Evolutionary conservation across 148 eudicot species (phyloP).

Genomic region (Heliosperma pusillum): DNA sequence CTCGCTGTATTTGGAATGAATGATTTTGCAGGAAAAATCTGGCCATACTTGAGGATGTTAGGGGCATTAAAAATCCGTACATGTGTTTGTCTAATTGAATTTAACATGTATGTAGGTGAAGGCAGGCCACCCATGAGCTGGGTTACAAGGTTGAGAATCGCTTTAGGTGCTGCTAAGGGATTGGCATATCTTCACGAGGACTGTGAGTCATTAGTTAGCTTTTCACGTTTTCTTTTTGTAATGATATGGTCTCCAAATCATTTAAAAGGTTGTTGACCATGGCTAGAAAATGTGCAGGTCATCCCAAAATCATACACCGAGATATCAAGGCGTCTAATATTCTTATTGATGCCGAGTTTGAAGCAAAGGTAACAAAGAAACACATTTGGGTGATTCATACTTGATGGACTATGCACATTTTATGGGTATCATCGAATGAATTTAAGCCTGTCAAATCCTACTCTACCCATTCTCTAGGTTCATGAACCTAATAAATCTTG

Average conservation of each 20-base stretch:
- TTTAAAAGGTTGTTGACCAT: constrained; percentile 13
- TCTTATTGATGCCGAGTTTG: constrained; percentile 67
- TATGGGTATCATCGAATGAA: not conserved
- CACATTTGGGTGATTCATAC: not conserved
- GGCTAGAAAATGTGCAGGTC: constrained; percentile 41
- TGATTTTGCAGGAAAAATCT: not conserved
- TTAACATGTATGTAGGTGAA: constrained; percentile 33
- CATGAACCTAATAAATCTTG: not conserved
- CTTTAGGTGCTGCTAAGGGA: constrained; percentile 74
- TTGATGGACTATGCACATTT: not conserved
- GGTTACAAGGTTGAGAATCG: constrained; percentile 60
- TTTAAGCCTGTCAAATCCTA: not conserved
- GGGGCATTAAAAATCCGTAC: not conserved
- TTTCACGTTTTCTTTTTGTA: constrained; percentile 1
- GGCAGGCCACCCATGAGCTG: constrained; percentile 49
- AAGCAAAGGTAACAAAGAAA: constrained; percentile 51
- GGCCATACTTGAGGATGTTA: not conserved
- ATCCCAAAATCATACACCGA: constrained; percentile 82
- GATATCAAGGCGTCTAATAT: constrained; percentile 84
- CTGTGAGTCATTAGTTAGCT: constrained; percentile 40
- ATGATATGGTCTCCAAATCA: not conserved
- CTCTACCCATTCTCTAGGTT: not conserved
- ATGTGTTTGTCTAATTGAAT: not conserved
- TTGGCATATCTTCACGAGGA: constrained; percentile 80
- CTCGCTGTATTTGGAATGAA: not conserved